phyloP scores from a whole-genome alignment of 1,139 yeast species.

The Lodderomyces orthopsilosis region DNA sequence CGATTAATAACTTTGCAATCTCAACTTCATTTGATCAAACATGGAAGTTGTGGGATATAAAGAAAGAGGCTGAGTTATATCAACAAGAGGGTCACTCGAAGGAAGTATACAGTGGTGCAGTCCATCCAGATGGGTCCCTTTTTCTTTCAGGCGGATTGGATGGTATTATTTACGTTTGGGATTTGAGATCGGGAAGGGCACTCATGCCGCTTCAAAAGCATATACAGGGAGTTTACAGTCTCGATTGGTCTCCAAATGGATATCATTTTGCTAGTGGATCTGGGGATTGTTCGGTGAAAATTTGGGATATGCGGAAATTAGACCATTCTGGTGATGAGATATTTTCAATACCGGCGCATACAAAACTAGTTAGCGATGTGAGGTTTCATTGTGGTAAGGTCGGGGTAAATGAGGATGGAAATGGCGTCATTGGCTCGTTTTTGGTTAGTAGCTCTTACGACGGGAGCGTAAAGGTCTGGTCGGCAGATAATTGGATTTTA shows the following conservation, averaged over 20 bases:
- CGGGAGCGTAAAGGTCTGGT: slow-evolving; percentile 59
- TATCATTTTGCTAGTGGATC: slow-evolving; percentile 77
- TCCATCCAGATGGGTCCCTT: slow-evolving; percentile 79
- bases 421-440: slow-evolving; percentile 40
- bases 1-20: slow-evolving; percentile 51
- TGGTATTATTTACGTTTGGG: slow-evolving; percentile 78
- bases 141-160: slow-evolving; percentile 80
- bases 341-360: slow-evolving; percentile 72
- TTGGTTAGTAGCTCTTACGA: slow-evolving; percentile 72
- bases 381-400: slow-evolving; percentile 41
- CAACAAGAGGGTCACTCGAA: slow-evolving; percentile 87
- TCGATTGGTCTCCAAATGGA: slow-evolving; percentile 80
- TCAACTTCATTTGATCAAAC: slow-evolving; percentile 84
- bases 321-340: slow-evolving; percentile 30
- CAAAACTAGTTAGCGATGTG: slow-evolving; percentile 67
- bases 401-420: slow-evolving; percentile 12
- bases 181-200: slow-evolving; percentile 72
- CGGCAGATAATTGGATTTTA: slow-evolving; percentile 70
- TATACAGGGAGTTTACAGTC: slow-evolving; percentile 63
- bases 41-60: slow-evolving; percentile 86
- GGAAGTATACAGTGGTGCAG: slow-evolving; percentile 60
- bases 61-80: slow-evolving; percentile 27
- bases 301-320: slow-evolving; percentile 77
- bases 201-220: slow-evolving; percentile 65
- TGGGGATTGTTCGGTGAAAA: slow-evolving; percentile 74